Conservation (phyloP, 805 yeast species). For the Starmerella scarabaei region DNA sequence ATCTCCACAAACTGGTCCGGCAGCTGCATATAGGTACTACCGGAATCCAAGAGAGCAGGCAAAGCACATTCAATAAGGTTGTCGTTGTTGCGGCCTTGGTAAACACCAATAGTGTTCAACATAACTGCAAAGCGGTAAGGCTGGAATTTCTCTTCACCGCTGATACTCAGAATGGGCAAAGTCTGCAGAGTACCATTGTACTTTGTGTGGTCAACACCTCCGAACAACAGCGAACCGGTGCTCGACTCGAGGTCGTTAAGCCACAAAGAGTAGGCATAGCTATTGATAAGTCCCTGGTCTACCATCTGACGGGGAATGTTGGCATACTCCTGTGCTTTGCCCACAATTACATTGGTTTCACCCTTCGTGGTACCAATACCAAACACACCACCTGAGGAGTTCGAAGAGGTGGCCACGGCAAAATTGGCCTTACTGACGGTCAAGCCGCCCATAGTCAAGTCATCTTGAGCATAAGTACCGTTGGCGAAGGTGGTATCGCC, state of each 20-base stretch:
- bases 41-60: constrained; percentile 40
- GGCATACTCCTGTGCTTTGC: constrained; percentile 19
- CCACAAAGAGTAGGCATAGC: constrained; percentile 36
- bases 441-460: constrained; percentile 40
- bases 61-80: constrained; percentile 10
- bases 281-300: constrained; percentile 32
- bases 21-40: constrained; percentile 38
- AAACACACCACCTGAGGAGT: constrained; percentile 45
- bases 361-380: constrained; percentile 28
- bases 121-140: constrained; percentile 12
- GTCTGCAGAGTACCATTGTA: constrained; percentile 30
- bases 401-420: constrained; percentile 60
- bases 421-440: constrained; percentile 43
- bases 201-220: constrained; percentile 35
- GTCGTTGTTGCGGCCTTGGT: constrained; percentile 9
- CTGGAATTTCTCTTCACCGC: constrained; percentile 10
- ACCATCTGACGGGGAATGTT: constrained; percentile 29
- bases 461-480: constrained; percentile 57
- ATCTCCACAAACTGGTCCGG: constrained; percentile 25
- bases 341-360: constrained; percentile 20
- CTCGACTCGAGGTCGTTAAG: constrained; percentile 28
- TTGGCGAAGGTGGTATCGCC: constrained; percentile 38
- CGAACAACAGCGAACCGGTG: constrained; percentile 33
- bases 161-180: constrained; percentile 24
- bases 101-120: constrained; percentile 14